Base-by-base conservation (phyloP, 2,329 filamentous ascomycete species). In the Phyllosticta citrichinensis region DNA sequence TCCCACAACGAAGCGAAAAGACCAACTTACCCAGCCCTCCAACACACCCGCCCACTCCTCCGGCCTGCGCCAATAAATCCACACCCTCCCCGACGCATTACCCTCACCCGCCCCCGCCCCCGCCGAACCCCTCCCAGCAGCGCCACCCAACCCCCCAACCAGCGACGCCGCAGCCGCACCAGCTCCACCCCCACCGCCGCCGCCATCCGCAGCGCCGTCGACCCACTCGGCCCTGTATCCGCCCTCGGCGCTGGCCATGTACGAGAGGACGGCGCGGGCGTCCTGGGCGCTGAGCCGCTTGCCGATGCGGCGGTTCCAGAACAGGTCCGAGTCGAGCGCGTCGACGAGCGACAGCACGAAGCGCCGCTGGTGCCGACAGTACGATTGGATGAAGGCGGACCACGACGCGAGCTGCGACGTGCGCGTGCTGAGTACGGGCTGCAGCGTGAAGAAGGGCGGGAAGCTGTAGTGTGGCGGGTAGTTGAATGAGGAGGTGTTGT, bases 21-120 rank as follows among this genome's bases (percentile, higher is more conserved):
- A 14, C 5, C 4, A 54, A 61, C 58, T 61, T 54, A 56, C 58
- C 86, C 91, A 97, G 52, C 79, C 82, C 73, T 88, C 87, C 52
- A 97, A 77, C 63, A 86, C 71, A 35, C 81, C 83, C 2, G 91
- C 94, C 93, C 94, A 99, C 77, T 97, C 93, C 70, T 95, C 90
- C 0, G 88, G 87, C 68, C 84, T 88, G 64, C 84, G 83, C 93
- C 93, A 97, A 77, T 86, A 96, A 2, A 97, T 77, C 81, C 87
- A 93, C 19, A 81, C 85, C 68, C 64, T 64, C 65, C 60, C 75
- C 73, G 53, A 69, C 64, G 33, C 33, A 40, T 40, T 40, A 5
- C 66, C 70, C 65, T 25, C 57, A 50, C 56, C 24, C 58, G 22
- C 22, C 22, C 56, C 24, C 58, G 22, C 22, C 22, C 2, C 22